Conservation (phyloP, 495 filamentous ascomycete genomes). For the Lineolata rhizophorae region DNA sequence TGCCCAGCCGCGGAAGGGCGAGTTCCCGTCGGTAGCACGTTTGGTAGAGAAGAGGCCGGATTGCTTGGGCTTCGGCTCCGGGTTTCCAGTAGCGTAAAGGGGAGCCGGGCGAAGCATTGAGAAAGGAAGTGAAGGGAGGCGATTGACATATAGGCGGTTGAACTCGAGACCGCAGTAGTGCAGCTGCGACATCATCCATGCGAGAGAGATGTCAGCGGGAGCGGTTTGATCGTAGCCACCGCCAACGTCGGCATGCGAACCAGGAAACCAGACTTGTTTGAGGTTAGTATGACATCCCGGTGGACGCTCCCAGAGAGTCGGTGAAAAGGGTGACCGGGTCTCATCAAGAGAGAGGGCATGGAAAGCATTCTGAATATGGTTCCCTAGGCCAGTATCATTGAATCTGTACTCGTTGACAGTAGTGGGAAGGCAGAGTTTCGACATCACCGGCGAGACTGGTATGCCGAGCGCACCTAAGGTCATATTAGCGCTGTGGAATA, state of each 20-base stretch:
- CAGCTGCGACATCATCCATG: slow-evolving; percentile 26
- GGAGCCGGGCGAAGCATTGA: too few relatives aligned
- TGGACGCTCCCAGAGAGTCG: slow-evolving; percentile 29
- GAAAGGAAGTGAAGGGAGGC: too few relatives aligned
- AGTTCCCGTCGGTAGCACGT: too few relatives aligned
- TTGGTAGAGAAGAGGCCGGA: too few relatives aligned
- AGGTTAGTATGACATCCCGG: slow-evolving; percentile 12
- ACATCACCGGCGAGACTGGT: slow-evolving; percentile 2
- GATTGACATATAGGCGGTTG: too few relatives aligned
- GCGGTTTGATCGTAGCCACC: slow-evolving; percentile 23
- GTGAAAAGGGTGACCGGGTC: slow-evolving; percentile 26
- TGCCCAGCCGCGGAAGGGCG: too few relatives aligned
- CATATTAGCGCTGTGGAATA: neutral
- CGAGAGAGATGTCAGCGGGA: slow-evolving; percentile 21
- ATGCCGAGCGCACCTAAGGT: slow-evolving; percentile 1
- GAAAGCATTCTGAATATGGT: slow-evolving; percentile 32
- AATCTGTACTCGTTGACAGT: neutral
- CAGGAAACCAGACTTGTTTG: slow-evolving; percentile 33
- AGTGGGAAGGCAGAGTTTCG: slow-evolving; percentile 7
- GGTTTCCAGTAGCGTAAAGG: too few relatives aligned
- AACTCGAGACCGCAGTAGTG: too few relatives aligned
- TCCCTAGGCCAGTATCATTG: slow-evolving; percentile 5
- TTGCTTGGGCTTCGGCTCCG: too few relatives aligned
- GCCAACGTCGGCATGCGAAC: slow-evolving; percentile 29
- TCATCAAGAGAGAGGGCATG: slow-evolving; percentile 40